Conservation (phyloP, 2,329 filamentous ascomycete species). For the Sphaerulina populicola region DNA sequence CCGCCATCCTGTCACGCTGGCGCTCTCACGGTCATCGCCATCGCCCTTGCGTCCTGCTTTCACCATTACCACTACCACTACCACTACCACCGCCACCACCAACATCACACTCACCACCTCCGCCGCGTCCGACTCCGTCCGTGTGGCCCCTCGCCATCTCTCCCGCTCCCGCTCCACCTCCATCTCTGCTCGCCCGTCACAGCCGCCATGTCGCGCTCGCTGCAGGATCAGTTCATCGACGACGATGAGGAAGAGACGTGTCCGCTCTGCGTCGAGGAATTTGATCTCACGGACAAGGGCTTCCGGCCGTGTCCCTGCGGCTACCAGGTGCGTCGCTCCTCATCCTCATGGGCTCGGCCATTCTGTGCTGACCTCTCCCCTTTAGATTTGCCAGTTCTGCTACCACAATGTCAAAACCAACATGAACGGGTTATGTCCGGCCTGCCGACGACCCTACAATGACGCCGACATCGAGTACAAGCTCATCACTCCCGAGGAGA, state of each 20-base stretch:
- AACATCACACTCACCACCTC: not conserved
- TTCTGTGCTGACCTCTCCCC: slow-evolving; percentile 9
- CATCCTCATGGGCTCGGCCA: not conserved
- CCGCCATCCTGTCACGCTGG: not conserved
- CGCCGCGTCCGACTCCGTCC: not conserved
- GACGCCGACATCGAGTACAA: slow-evolving; percentile 97
- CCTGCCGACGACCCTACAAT: slow-evolving; percentile 88
- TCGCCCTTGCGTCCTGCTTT: not conserved
- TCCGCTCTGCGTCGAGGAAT: slow-evolving; percentile 96
- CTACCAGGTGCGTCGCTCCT: slow-evolving; percentile 67
- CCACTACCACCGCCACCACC: not conserved
- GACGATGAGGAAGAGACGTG: slow-evolving; percentile 54
- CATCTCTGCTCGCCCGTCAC: not conserved
- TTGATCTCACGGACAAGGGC: slow-evolving; percentile 93
- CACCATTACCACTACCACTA: not conserved
- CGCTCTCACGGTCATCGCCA: not conserved
- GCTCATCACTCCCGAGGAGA: slow-evolving; percentile 91
- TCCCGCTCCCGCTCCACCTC: slow-evolving; percentile 1
- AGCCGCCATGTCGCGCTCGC: slow-evolving; percentile 41
- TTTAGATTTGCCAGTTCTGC: slow-evolving; percentile 95
- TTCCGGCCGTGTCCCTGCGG: slow-evolving; percentile 96
- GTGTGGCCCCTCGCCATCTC: slow-evolving; percentile 1
- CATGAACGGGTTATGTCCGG: slow-evolving; percentile 95
- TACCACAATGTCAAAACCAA: slow-evolving; percentile 99
- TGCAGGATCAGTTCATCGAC: slow-evolving; percentile 48